These are phyloP conservation scores for Ottelia alismoides DNA, from an alignment of 106 monocot genomes.

Conservation along the genomic window DNA sequence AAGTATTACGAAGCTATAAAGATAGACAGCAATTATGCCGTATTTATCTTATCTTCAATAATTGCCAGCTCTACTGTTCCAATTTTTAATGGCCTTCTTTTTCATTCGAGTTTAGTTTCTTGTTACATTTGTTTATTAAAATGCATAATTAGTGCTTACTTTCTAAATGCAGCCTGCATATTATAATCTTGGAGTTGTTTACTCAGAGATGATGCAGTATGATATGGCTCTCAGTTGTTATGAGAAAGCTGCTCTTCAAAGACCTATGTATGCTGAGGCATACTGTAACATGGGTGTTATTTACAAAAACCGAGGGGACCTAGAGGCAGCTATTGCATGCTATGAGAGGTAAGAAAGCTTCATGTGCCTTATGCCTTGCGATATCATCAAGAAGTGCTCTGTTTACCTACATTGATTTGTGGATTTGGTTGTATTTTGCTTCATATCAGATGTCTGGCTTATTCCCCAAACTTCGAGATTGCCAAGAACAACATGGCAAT, in stretches of 20 bases:
- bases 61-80: too few species aligned
- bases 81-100: slow-evolving; percentile 8
- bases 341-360: slow-evolving; percentile 92
- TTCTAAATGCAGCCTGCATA: slow-evolving; percentile 63
- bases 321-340: slow-evolving; percentile 83
- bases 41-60: too few species aligned
- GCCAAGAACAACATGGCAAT: slow-evolving; percentile 97
- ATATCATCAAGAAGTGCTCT: too few species aligned
- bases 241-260: too few species aligned
- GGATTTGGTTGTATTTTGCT: slow-evolving; percentile 2
- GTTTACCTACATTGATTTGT: too few species aligned
- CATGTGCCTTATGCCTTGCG: too few species aligned
- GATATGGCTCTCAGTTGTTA: too few species aligned
- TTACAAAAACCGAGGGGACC: too few species aligned
- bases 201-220: too few species aligned
- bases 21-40: slow-evolving; percentile 74
- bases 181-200: too few species aligned
- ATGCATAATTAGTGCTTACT: neutral
- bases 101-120: slow-evolving; percentile 7
- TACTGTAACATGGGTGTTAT: slow-evolving; percentile 97
- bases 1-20: slow-evolving; percentile 83
- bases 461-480: too few species aligned
- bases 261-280: slow-evolving; percentile 94
- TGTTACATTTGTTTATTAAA: slow-evolving; percentile 4
- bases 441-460: slow-evolving; percentile 62